Conservation (phyloP, 2,329 filamentous ascomycete genomes). For the Cadophora malorum region DNA sequence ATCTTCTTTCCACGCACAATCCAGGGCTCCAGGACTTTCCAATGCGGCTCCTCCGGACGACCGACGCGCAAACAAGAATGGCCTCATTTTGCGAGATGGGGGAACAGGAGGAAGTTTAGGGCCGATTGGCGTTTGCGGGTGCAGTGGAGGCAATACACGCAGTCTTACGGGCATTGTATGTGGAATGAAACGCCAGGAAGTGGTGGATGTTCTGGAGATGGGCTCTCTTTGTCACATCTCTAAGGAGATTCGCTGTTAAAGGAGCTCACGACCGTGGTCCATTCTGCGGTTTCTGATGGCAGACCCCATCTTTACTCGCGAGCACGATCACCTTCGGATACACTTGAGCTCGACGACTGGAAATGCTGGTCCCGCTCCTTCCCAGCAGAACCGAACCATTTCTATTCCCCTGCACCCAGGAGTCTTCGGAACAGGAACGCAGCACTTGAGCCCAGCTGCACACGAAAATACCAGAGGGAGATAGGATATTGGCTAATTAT, state of each 20-base stretch:
- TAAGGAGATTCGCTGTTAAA: no score
- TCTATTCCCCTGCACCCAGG: not conserved
- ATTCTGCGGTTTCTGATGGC: not conserved
- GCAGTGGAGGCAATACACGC: no score
- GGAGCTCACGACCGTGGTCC: not conserved
- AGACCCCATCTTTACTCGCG: not conserved
- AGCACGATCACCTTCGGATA: not conserved
- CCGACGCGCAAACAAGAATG: constrained; percentile 20
- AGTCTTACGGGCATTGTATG: no score
- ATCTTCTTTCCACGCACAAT: not conserved
- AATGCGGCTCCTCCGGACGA: not conserved
- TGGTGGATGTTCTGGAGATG: not conserved
- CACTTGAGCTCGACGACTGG: not conserved
- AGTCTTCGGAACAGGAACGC: not conserved
- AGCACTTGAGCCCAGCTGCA: not conserved
- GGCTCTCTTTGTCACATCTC: not conserved
- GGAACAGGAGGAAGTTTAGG: not conserved
- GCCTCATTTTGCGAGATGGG: constrained; percentile 22
- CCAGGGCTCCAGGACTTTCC: not conserved
- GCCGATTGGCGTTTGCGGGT: not conserved
- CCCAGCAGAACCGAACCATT: not conserved
- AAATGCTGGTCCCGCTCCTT: no score
- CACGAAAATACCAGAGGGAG: not conserved
- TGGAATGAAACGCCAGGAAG: not conserved
- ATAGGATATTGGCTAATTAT: constrained; percentile 35